Evolutionary conservation across 345 rosid genomes (phyloP).

Genomic region (Atalantia buxifolia): DNA sequence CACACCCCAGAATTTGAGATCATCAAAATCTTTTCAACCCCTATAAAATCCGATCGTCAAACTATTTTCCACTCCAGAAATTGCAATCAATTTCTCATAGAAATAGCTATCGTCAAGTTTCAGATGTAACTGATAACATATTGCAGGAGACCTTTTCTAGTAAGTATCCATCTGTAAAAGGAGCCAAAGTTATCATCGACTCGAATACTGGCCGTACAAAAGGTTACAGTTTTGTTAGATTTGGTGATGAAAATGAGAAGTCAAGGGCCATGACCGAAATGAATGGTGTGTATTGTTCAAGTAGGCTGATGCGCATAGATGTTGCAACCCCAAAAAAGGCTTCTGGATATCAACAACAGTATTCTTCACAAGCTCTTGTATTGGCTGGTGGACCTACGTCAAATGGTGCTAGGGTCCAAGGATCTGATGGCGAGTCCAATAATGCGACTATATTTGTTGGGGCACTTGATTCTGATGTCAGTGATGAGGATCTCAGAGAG

Average conservation of each 20-base stretch:
- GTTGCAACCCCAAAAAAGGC: slow-evolving; percentile 96
- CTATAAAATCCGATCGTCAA: too few species aligned
- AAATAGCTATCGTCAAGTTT: too few species aligned
- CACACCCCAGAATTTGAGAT: too few species aligned
- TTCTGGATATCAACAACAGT: slow-evolving; percentile 74
- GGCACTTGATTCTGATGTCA: slow-evolving; percentile 78
- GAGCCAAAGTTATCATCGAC: slow-evolving; percentile 92
- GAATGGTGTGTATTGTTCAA: slow-evolving; percentile 84
- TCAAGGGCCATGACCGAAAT: slow-evolving; percentile 87
- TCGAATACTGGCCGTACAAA: slow-evolving; percentile 82
- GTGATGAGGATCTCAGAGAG: slow-evolving; percentile 83
- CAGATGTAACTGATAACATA: slow-evolving; percentile 80
- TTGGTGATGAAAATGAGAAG: slow-evolving; percentile 86
- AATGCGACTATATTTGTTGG: slow-evolving; percentile 94
- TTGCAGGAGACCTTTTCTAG: slow-evolving; percentile 71
- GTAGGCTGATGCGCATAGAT: slow-evolving; percentile 86
- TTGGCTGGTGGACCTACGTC: slow-evolving; percentile 80
- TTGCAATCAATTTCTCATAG: too few species aligned
- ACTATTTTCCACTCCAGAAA: too few species aligned
- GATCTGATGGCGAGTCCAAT: slow-evolving; percentile 61
- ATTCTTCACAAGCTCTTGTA: slow-evolving; percentile 86
- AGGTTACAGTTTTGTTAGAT: slow-evolving; percentile 97
- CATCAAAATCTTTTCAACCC: too few species aligned
- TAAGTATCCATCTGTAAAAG: slow-evolving; percentile 81
- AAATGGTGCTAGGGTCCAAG: slow-evolving; percentile 55